These are phyloP conservation scores for Buddleja alternifolia DNA, from an alignment of 257 asterid genomes.

Conservation along the genomic window DNA sequence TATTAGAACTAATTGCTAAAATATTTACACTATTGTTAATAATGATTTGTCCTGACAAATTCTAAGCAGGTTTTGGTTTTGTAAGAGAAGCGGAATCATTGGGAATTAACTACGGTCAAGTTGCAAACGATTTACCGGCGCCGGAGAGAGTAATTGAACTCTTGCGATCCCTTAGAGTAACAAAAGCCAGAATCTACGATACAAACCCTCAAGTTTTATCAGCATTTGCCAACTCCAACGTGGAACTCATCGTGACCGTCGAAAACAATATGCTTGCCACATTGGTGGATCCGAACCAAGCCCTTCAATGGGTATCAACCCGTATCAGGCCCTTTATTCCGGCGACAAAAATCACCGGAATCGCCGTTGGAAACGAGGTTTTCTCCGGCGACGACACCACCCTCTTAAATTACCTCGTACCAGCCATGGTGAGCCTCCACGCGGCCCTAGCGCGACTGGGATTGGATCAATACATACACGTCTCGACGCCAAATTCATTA, in stretches of 20 bases:
- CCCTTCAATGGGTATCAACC: conserved; percentile 72
- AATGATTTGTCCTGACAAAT: too few species aligned
- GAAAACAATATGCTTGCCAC: conserved; percentile 63
- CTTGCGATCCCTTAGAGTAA: conserved; percentile 56
- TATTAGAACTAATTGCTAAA: too few species aligned
- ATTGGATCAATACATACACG: conserved; percentile 55
- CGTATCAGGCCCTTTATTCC: conserved; percentile 67
- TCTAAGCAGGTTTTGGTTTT: conserved; percentile 41
- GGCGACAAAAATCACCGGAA: conserved; percentile 76
- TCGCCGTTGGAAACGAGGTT: conserved; percentile 87
- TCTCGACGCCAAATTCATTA: conserved; percentile 68
- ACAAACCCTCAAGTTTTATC: conserved; percentile 68
- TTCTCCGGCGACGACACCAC: conserved; percentile 67
- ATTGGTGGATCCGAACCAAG: conserved; percentile 54
- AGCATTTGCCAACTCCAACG: conserved; percentile 68
- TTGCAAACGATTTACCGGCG: conserved; percentile 72
- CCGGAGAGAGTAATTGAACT: conserved; percentile 70
- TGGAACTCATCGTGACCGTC: conserved; percentile 75
- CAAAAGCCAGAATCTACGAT: conserved; percentile 85
- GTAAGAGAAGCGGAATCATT: conserved; percentile 47
- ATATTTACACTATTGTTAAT: too few species aligned
- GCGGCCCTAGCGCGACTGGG: conserved; percentile 58
- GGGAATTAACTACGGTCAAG: conserved; percentile 91
- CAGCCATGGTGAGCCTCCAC: conserved; percentile 76
- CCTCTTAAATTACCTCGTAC: conserved; percentile 58